Percentiles rank a stretch among this genome's conserved stretches.
Conservation (phyloP, 352 stramenopile species). For the Pythium coloratum region DNA sequence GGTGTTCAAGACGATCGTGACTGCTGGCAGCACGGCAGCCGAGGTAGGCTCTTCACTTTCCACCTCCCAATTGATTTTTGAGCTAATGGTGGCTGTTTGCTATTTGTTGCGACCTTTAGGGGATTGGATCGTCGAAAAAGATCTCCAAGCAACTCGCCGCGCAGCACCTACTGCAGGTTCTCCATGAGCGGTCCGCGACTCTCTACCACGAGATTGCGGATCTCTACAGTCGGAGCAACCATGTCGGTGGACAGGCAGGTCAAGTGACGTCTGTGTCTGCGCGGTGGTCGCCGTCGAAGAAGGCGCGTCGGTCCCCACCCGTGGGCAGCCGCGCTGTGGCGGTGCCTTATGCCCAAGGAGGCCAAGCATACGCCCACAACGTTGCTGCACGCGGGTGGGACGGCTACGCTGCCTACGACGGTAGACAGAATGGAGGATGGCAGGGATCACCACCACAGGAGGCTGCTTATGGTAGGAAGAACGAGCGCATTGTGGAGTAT, state of each 20-base stretch:
- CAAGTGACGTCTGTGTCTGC: neutral
- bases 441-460: constrained; percentile 5
- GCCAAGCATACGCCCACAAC: constrained; percentile 8
- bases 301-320: constrained; percentile 19
- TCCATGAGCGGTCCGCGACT: constrained; percentile 52
- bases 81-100: neutral
- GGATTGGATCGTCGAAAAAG: constrained; percentile 76
- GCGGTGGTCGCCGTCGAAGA: constrained; percentile 22
- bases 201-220: constrained; percentile 70
- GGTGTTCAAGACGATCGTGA: constrained; percentile 84
- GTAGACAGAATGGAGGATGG: neutral
- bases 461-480: constrained; percentile 16
- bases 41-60: constrained; percentile 40
- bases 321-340: neutral
- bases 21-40: constrained; percentile 56
- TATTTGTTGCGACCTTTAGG: constrained; percentile 30
- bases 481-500: constrained; percentile 30
- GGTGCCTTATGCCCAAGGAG: neutral
- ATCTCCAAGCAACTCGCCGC: constrained; percentile 79
- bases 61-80: neutral
- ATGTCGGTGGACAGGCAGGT: constrained; percentile 28
- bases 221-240: constrained; percentile 61
- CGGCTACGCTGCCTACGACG: constrained; percentile 14
- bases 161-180: constrained; percentile 62
- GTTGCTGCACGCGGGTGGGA: constrained; percentile 15